Evolutionary conservation across 345 rosid genomes (phyloP).

Genomic region (Arabidopsis thaliana): DNA sequence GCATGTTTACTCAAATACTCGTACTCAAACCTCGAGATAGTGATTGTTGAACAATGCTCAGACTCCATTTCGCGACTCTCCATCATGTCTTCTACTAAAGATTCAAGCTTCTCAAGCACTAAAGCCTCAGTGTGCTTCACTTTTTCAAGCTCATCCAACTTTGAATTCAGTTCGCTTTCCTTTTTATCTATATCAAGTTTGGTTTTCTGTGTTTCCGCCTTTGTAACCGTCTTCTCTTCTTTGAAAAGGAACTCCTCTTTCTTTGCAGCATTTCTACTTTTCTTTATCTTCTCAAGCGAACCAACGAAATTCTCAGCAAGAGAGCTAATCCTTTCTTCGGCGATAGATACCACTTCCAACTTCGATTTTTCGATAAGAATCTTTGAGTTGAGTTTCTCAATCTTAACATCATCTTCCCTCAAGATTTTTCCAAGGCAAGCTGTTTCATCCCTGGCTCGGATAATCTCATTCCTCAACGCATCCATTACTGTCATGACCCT

Average conservation of each 20-base stretch:
- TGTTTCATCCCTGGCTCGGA: slow-evolving; percentile 55
- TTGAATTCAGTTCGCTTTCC: slow-evolving; percentile 57
- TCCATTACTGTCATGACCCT: slow-evolving; percentile 74
- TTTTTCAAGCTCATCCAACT: slow-evolving; percentile 61
- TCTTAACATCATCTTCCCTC: slow-evolving; percentile 51
- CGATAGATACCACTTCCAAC: slow-evolving; percentile 55
- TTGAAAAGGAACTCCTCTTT: slow-evolving; percentile 57
- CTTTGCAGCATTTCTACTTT: slow-evolving; percentile 55
- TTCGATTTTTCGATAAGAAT: slow-evolving; percentile 68
- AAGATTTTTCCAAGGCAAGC: slow-evolving; percentile 47
- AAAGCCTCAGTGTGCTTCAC: slow-evolving; percentile 59
- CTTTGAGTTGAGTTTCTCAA: slow-evolving; percentile 65
- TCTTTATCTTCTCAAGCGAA: slow-evolving; percentile 64
- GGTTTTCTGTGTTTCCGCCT: slow-evolving; percentile 54
- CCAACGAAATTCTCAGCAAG: slow-evolving; percentile 52
- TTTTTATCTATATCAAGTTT: slow-evolving; percentile 57
- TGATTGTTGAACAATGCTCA: slow-evolving; percentile 51
- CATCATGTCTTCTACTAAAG: slow-evolving; percentile 50
- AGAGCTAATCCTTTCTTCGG: slow-evolving; percentile 61
- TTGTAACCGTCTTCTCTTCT: slow-evolving; percentile 54
- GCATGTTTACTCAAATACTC: slow-evolving; percentile 72
- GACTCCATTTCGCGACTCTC: slow-evolving; percentile 56
- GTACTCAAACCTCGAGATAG: slow-evolving; percentile 72
- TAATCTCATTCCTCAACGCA: slow-evolving; percentile 60
- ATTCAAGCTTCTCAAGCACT: slow-evolving; percentile 64